A percentile compares a stretch with the other conserved stretches of the same genome.
Evolutionary conservation across 169 alveolate species (phyloP).

Genomic region (Eimeria necatrix): DNA sequence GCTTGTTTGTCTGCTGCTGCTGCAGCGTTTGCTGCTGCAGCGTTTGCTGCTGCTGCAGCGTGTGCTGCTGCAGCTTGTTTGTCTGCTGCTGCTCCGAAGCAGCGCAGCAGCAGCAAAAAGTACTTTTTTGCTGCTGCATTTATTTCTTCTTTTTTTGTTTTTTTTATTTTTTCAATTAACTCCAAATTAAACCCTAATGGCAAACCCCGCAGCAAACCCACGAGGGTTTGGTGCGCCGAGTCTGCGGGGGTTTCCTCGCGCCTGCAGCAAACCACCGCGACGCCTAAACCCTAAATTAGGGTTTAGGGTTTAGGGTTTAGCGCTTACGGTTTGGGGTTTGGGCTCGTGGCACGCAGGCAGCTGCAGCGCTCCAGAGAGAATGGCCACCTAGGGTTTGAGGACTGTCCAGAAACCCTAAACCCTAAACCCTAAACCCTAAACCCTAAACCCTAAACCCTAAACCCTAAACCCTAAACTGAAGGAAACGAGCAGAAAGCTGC

Average conservation of each 20-base stretch:
- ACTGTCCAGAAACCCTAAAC: not conserved
- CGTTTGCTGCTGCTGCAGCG: not conserved
- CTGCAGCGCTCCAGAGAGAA: too few species aligned
- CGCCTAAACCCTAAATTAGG: too few species aligned
- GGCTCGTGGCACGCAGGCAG: too few species aligned
- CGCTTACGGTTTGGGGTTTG: too few species aligned
- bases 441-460: slow-evolving; percentile 2
- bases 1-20: slow-evolving; percentile 54
- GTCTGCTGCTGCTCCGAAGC: not conserved
- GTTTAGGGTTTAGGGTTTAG: too few species aligned
- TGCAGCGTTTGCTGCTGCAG: slow-evolving; percentile 33
- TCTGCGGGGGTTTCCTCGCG: not conserved
- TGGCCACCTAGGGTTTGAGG: too few species aligned
- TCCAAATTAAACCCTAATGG: not conserved
- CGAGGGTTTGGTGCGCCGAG: not conserved
- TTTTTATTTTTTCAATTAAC: not conserved
- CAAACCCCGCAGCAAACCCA: not conserved
- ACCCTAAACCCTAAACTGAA: not conserved
- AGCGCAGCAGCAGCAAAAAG: too few species aligned
- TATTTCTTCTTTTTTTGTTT: not conserved
- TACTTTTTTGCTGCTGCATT: not conserved
- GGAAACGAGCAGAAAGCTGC: not conserved
- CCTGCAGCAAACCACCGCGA: too few species aligned
- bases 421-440: slow-evolving; percentile 22
- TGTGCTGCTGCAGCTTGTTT: not conserved